Evolutionary conservation across 176 grass and related monocot genomes (phyloP).

Genomic region (Oryza rufipogon): DNA sequence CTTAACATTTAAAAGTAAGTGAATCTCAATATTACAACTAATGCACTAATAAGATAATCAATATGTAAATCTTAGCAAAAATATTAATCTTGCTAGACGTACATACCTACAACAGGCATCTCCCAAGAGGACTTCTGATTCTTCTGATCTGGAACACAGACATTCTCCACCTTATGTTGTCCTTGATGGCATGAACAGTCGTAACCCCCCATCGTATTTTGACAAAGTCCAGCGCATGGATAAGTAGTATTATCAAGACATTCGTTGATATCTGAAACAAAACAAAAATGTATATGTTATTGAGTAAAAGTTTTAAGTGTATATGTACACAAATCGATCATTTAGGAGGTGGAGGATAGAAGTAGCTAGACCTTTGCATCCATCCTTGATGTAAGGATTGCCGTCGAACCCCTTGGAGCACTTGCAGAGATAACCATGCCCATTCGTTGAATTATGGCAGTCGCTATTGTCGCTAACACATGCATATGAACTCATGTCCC

Average conservation of each 20-base stretch:
- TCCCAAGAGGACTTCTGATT: neutral
- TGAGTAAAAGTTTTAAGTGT: neutral
- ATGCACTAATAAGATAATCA: neutral
- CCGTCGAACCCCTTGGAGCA: constrained; percentile 22
- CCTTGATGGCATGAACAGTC: neutral
- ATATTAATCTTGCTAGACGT: neutral
- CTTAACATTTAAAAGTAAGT: too few species aligned
- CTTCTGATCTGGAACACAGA: neutral
- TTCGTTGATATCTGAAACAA: constrained; percentile 20
- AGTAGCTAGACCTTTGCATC: constrained; percentile 35
- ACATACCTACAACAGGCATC: neutral
- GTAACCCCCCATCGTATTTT: neutral
- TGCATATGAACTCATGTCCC: neutral
- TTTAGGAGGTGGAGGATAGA: neutral
- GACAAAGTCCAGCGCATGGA: neutral
- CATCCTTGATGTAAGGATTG: constrained; percentile 34
- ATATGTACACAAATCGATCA: too few species aligned
- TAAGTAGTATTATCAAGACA: neutral
- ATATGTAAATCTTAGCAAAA: neutral
- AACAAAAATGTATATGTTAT: neutral
- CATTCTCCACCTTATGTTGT: neutral
- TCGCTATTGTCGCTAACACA: constrained; percentile 9
- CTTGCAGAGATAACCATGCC: constrained; percentile 19
- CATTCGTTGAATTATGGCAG: neutral
- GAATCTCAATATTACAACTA: too few species aligned